Conservation (phyloP, 371 early-diverging fungal species). For the Mucor indicus region DNA sequence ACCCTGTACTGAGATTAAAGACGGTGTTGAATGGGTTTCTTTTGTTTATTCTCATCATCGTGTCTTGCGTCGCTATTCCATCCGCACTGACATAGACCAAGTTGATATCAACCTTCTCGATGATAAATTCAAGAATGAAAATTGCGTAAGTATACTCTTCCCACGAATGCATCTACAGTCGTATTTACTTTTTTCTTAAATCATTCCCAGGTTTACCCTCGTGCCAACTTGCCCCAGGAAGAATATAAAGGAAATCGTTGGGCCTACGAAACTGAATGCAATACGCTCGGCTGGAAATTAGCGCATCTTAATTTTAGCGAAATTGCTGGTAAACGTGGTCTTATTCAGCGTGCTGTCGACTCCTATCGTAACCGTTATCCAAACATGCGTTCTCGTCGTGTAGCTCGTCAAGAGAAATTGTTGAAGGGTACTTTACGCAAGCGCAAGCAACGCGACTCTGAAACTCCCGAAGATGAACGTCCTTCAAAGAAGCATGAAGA, state of each 20-base stretch:
- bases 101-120: conserved; percentile 35
- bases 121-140: conserved; percentile 27
- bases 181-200: background rate
- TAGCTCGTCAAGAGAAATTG: conserved; percentile 78
- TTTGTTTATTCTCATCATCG: conserved; percentile 65
- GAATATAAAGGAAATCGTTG: conserved; percentile 79
- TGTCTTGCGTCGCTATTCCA: conserved; percentile 55
- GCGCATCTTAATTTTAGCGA: conserved; percentile 72
- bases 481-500: background rate
- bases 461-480: conserved; percentile 1
- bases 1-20: conserved; percentile 23
- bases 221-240: conserved; percentile 68
- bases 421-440: conserved; percentile 40
- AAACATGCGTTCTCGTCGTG: conserved; percentile 73
- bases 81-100: conserved; percentile 76
- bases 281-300: conserved; percentile 34
- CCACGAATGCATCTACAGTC: background rate
- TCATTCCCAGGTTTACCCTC: conserved; percentile 32
- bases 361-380: conserved; percentile 85
- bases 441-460: conserved; percentile 27
- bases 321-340: conserved; percentile 82
- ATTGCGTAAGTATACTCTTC: conserved; percentile 24
- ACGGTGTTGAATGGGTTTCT: conserved; percentile 61
- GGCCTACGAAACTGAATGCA: conserved; percentile 33
- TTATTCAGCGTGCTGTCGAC: conserved; percentile 93